Evolutionary conservation across 306 rosid species (phyloP), one percentile per base, ranked within the genome.

Genomic region (Sophora flavescens): DNA sequence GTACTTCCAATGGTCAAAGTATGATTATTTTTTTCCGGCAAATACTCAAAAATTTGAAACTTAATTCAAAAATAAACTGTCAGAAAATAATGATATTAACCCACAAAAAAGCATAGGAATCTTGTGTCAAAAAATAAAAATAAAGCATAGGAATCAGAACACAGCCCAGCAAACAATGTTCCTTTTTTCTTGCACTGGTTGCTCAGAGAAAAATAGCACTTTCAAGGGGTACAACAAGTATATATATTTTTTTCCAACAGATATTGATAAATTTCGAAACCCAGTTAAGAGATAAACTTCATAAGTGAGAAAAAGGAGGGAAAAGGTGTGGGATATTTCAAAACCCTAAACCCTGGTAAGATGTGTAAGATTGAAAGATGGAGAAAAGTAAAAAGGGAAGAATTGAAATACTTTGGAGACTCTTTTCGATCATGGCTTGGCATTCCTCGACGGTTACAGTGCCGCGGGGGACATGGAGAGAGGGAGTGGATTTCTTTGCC

Each of bases 381-480:
- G 8, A 72, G 54, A 6, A 30, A 10, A n/a, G 12, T 1, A 73
- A 39, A 26, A 12, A 1, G 32, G 13, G 5, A 54, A 41, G 16
- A 47, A 16, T 14, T 45, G 56, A 70, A 69, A 33, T 87, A 90
- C 91, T 86, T 80, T 80, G 88, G 54, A 89, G 81, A 70, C 88
- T 84, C 76, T 80, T 77, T 3, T 60, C 82, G 58, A 91, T 89
- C 96, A 89, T 89, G 62, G 57, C 80, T 70, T 87, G 68, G 45
- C 91, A 87, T 81, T 91, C 81, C 30, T 81, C 64, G 39, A 80
- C 26, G 13, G 88, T 72, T 48, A 52, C 78, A 4, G n/a, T 9
- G 13, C 39, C 22, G 41, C 22, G 14, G 6, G 15, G 39, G 32
- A 30, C 71, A 73, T 32, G 6, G 12, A 22, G 4, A 14, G 18